A percentile compares a stretch with the other conserved stretches of the same genome.
Evolutionary conservation across 306 rosid species (phyloP).

Genomic region (Cicer bijugum): DNA sequence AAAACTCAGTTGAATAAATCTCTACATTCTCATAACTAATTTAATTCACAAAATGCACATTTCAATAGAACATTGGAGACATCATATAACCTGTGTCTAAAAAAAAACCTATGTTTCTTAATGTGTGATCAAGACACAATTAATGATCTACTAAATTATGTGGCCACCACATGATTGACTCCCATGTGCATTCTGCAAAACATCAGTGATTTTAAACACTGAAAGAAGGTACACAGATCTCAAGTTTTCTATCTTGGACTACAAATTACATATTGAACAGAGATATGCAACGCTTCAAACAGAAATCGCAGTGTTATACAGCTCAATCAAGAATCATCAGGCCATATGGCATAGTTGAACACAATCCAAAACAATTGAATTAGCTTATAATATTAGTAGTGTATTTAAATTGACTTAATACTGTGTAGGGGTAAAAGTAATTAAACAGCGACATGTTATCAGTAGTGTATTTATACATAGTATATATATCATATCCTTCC

Average conservation of each 20-base stretch:
- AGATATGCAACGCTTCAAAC: slow-evolving; percentile 27
- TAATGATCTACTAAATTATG: slow-evolving; percentile 38
- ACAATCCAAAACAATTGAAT: background rate
- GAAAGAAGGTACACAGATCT: slow-evolving; percentile 30
- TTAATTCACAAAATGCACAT: too few species aligned
- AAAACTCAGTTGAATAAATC: too few species aligned
- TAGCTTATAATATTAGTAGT: too few species aligned
- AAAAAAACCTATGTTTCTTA: too few species aligned
- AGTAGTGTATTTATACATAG: background rate
- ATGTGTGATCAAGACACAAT: too few species aligned
- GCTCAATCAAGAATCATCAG: slow-evolving; percentile 26
- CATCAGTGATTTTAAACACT: slow-evolving; percentile 25
- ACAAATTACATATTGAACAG: slow-evolving; percentile 27
- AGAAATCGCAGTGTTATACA: slow-evolving; percentile 16
- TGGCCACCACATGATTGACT: slow-evolving; percentile 80
- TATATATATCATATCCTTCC: slow-evolving; percentile 35
- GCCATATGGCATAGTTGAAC: slow-evolving; percentile 29
- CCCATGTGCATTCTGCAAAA: slow-evolving; percentile 87
- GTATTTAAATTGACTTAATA: background rate
- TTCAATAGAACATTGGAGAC: too few species aligned
- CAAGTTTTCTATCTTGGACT: slow-evolving; percentile 1
- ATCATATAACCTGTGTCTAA: too few species aligned
- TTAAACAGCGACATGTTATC: too few species aligned
- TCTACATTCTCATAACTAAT: too few species aligned
- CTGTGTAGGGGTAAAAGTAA: too few species aligned